Percentiles rank a stretch among this genome's conserved stretches.
Conservation (phyloP, 352 stramenopile genomes). For the Pythium biforme region DNA sequence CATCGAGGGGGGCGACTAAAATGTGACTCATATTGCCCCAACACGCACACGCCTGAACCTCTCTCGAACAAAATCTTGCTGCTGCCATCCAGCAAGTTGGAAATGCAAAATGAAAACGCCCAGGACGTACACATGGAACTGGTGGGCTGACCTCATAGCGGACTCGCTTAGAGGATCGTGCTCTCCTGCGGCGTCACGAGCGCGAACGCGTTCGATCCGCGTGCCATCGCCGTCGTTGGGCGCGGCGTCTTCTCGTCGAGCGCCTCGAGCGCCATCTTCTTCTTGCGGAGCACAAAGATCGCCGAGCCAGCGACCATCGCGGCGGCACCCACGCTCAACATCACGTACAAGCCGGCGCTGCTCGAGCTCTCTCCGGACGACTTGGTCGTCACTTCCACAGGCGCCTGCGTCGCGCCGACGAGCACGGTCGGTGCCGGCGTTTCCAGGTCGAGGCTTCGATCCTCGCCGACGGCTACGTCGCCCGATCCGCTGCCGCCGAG, state of each 20-base stretch:
- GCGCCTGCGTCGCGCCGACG: conserved; percentile 16
- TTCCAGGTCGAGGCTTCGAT: conserved; percentile 14
- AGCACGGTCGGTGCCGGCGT: conserved; percentile 13
- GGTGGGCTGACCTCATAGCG: too few relatives aligned
- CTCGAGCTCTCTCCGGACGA: not conserved
- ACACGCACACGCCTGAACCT: too few relatives aligned
- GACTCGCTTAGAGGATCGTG: conserved; percentile 41
- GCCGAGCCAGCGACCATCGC: conserved; percentile 45
- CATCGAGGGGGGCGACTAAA: too few relatives aligned
- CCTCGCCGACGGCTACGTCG: not conserved
- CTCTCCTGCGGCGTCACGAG: conserved; percentile 50
- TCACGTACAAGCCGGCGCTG: conserved; percentile 34
- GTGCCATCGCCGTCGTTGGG: conserved; percentile 24
- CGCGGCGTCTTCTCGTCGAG: conserved; percentile 56
- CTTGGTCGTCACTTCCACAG: conserved; percentile 41
- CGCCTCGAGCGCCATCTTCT: conserved; percentile 59
- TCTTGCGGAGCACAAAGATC: conserved; percentile 66
- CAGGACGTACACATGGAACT: too few relatives aligned
- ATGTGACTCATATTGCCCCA: too few relatives aligned
- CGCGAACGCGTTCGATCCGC: conserved; percentile 29
- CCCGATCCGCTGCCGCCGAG: conserved; percentile 19
- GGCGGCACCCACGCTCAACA: conserved; percentile 31
- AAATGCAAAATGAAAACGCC: not conserved
- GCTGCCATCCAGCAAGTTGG: too few relatives aligned
- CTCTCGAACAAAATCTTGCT: too few relatives aligned